Evolutionary conservation across 164 flowering plant genomes (phyloP), one percentile per base, ranked within the genome.

Genomic region (Chimonanthus praecox): DNA sequence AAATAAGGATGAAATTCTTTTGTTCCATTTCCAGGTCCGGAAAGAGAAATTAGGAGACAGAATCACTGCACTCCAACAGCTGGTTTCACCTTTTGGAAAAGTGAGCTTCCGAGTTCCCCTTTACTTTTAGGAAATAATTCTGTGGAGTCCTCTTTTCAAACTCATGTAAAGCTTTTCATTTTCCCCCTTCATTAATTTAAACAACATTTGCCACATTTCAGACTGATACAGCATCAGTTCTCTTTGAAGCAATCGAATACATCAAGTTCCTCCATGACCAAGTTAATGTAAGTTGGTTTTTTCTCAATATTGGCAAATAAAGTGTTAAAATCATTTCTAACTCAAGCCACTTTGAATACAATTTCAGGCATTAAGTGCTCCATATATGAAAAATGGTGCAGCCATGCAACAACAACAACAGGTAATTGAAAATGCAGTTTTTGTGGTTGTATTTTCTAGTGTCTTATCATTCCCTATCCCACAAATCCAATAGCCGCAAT

Each of bases 11-110:
- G 68, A 74, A 45, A 75, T 9, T 11, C 67, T 74, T 44, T 48
- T 47, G 15, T 33, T 76, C 47, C 46, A 60, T 64, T 73, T 44
- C 46, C 78, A 94, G 98, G 97, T 91, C 79, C 86, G 91, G 77
- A 94, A 94, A 87, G 97, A 94, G 89, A 94, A 93, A 85, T 85
- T 93, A 91, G 98, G 99, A 72, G 99, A 95, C 94, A 85, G 96
- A 88, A 90, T 95, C 88, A 92, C 98, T 79, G 92, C 98, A n/a
- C 97, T 95, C 67, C 99, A 95, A 84, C 99, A 93, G 85, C 81
- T 95, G 81, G 98, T 95, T 79, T 93, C 98, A 6, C 98, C 99
- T 87, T 95, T 95, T 75, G 98, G 99, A 89, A 95, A 95, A 93
- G 99, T 92, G 74, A 78, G 64, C 58, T 60, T 74, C 62, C 44